Conservation (phyloP, 2,329 filamentous ascomycete genomes). For the Sarocladiaceae sp. region DNA sequence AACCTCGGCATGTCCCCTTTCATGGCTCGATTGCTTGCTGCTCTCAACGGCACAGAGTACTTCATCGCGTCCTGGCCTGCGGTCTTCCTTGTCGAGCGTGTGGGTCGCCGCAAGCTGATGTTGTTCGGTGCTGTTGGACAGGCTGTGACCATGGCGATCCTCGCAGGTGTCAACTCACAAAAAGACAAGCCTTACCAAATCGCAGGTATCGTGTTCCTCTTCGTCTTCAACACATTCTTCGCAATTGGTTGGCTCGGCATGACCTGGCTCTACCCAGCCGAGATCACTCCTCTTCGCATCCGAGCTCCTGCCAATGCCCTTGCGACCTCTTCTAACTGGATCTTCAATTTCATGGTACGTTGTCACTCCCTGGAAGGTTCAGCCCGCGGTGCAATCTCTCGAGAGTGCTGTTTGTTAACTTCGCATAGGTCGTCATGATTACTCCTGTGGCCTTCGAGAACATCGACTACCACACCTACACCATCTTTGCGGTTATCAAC, state of each 20-base stretch:
- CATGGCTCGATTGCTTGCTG: slow-evolving; percentile 51
- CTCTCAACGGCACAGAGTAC: slow-evolving; percentile 38
- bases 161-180: slow-evolving; percentile 48
- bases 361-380: not conserved
- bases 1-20: slow-evolving; percentile 46
- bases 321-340: slow-evolving; percentile 50
- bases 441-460: slow-evolving; percentile 52
- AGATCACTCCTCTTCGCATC: slow-evolving; percentile 62
- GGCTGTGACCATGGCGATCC: slow-evolving; percentile 57
- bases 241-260: slow-evolving; percentile 53
- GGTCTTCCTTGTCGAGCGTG: slow-evolving; percentile 57
- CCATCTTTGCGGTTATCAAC: slow-evolving; percentile 62
- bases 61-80: slow-evolving; percentile 58
- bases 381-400: too few relatives aligned
- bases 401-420: too few relatives aligned
- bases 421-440: slow-evolving; percentile 57
- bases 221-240: slow-evolving; percentile 54
- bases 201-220: slow-evolving; percentile 60
- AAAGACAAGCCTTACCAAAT: slow-evolving; percentile 46
- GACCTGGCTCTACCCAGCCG: slow-evolving; percentile 59
- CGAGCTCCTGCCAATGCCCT: slow-evolving; percentile 56
- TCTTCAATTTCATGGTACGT: slow-evolving; percentile 52
- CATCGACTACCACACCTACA: slow-evolving; percentile 56
- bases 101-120: slow-evolving; percentile 66
- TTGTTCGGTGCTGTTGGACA: slow-evolving; percentile 60